These are phyloP conservation scores for Leishmania tarentolae DNA, from an alignment of 208 protist genomes.

Conservation along the genomic window DNA sequence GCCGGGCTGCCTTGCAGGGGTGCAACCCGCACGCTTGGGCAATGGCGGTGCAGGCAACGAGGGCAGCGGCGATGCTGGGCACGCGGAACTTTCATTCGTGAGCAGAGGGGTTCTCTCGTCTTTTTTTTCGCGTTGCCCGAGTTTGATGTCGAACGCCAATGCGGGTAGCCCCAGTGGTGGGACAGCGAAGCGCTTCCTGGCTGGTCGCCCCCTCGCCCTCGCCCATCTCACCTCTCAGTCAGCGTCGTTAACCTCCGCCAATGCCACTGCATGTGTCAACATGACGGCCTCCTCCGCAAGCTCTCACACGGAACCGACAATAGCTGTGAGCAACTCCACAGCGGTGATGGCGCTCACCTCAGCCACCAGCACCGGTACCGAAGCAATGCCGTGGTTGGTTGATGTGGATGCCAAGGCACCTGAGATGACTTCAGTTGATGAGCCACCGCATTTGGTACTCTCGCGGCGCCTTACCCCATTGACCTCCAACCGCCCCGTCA, in stretches of 20 bases:
- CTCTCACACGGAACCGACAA: not conserved
- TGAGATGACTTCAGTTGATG: not conserved
- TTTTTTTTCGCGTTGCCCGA: not conserved
- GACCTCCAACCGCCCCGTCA: not conserved
- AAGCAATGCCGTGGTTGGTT: not conserved
- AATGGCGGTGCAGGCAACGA: not conserved
- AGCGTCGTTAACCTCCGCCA: not conserved
- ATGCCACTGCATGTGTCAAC: not conserved
- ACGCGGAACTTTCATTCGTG: not conserved
- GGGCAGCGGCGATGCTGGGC: not conserved
- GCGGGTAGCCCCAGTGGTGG: not conserved
- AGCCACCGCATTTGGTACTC: not conserved
- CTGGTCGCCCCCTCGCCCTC: not conserved
- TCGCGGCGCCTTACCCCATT: conserved; percentile 6
- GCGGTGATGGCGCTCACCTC: not conserved
- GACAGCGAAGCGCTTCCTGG: not conserved
- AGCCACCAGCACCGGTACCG: not conserved
- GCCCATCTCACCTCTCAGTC: not conserved
- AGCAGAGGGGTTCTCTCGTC: not conserved
- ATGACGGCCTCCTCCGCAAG: not conserved
- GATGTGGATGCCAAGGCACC: not conserved
- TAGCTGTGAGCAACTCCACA: not conserved
- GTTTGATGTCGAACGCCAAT: not conserved
- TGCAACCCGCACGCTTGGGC: not conserved
- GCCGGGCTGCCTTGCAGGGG: not conserved